Evolutionary conservation across 1,139 yeast species (phyloP).

Genomic region (Lodderomyces elongisporus): DNA sequence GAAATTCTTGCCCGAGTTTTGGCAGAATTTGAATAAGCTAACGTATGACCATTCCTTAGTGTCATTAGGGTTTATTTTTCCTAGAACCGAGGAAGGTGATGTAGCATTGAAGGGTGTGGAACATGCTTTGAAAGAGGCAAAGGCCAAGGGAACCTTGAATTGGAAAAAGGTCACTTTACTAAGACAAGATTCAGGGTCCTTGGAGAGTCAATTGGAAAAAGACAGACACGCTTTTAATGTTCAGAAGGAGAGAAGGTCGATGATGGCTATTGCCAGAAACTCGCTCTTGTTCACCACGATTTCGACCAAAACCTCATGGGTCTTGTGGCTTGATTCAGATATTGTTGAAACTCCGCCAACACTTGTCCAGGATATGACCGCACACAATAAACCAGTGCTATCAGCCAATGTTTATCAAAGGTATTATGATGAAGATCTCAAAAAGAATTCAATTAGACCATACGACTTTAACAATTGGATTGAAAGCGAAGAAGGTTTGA

Average conservation of each 20-base stretch:
- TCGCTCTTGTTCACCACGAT: constrained; percentile 85
- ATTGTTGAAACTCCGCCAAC: constrained; percentile 81
- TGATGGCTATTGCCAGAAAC: constrained; percentile 93
- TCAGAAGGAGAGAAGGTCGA: constrained; percentile 84
- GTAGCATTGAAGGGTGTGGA: constrained; percentile 66
- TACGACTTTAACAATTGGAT: constrained; percentile 97
- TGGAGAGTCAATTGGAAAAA: constrained; percentile 65
- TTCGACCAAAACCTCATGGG: constrained; percentile 90
- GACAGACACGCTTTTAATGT: constrained; percentile 67
- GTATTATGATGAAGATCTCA: constrained; percentile 53
- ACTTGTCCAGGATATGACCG: constrained; percentile 80
- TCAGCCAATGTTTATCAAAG: constrained; percentile 94
- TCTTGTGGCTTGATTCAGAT: constrained; percentile 93
- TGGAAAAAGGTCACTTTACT: constrained; percentile 79
- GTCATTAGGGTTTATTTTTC: constrained; percentile 87
- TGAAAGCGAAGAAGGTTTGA: constrained; percentile 80
- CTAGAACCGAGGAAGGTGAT: constrained; percentile 78
- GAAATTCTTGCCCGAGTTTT: constrained; percentile 74
- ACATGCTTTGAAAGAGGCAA: constrained; percentile 55
- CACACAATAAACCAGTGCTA: constrained; percentile 78
- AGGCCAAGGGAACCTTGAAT: constrained; percentile 54
- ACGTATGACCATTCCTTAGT: constrained; percentile 80
- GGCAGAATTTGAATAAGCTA: constrained; percentile 73
- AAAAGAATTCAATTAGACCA: constrained; percentile 65
- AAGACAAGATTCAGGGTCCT: constrained; percentile 83